Percentiles rank a stretch among this genome's conserved stretches.
phyloP scores from a whole-genome alignment of 2,329 filamentous ascomycete species.

The Ophiostoma sp. region DNA sequence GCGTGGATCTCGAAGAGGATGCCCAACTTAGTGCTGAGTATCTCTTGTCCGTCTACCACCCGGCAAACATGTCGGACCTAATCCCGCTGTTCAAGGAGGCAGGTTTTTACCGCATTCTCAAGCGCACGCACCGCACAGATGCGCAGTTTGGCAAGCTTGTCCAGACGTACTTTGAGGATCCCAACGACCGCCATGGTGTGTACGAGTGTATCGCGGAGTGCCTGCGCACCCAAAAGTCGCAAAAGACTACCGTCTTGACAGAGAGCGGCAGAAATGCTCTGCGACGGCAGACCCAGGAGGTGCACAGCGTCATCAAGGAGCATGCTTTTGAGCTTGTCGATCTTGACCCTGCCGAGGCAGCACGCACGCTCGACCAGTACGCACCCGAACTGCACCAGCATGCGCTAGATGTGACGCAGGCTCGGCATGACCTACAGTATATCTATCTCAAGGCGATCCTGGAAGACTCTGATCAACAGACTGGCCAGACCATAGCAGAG shows the following conservation, averaged over 20 bases:
- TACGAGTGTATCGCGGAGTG: constrained; percentile 77
- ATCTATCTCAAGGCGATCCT: constrained; percentile 71
- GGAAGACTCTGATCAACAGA: constrained; percentile 45
- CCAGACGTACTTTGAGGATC: constrained; percentile 78
- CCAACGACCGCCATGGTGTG: constrained; percentile 65
- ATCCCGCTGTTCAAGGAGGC: constrained; percentile 75
- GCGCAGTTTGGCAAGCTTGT: constrained; percentile 74
- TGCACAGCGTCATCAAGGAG: constrained; percentile 60
- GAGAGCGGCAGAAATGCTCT: constrained; percentile 34
- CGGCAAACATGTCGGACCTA: constrained; percentile 69
- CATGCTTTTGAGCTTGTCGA: constrained; percentile 62
- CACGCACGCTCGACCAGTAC: constrained; percentile 57
- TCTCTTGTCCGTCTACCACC: constrained; percentile 85
- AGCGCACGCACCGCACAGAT: constrained; percentile 76
- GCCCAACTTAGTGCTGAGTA: constrained; percentile 97
- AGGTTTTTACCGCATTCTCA: constrained; percentile 84
- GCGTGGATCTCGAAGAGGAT: constrained; percentile 76
- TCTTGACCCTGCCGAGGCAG: constrained; percentile 61
- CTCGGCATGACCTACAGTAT: constrained; percentile 62
- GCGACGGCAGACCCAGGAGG: constrained; percentile 65
- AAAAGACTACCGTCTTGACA: neutral
- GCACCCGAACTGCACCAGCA: constrained; percentile 61
- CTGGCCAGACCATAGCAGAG: neutral
- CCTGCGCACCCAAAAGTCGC: constrained; percentile 39
- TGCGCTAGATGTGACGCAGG: constrained; percentile 57